Evolutionary conservation across 805 yeast species (phyloP), one percentile per base, ranked within the genome.

Genomic region (Torulaspora gathmanii): DNA sequence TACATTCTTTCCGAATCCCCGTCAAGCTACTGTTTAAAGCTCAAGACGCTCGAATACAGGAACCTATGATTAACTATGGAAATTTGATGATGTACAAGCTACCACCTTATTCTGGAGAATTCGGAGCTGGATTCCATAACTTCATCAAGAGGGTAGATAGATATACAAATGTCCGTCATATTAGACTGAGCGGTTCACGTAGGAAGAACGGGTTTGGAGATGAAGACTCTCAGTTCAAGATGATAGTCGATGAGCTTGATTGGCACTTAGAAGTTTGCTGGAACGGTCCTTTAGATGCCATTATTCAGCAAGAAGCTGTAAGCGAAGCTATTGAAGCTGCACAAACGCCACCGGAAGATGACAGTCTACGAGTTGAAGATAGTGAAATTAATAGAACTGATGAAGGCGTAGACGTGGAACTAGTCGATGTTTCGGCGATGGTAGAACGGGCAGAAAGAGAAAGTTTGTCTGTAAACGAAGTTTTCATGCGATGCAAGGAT

Each of bases 1-100:
- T 75, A 49, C 88, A 83, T 56, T 74, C 85, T 6, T 80, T 82
- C 55, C 78, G 79, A 40, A 76, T 90, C 15, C 91, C 95, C 0
- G 86, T 86, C 1, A 70, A 80, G 52, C 68, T 86, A 33, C 56
- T 85, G 45, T 75, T 79, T 46, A 71, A 70, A 50, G 75, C 72
- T 12, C 79, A 75, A 47, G 81, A 78, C 45, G 72, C 72, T 11
- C 58, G 72, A 39, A 68, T 79, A 8, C 67, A 71, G 15, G 93
- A 85, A 56, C 96, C 96, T 0, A 77, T 73, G 54, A 64, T 82
- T 36, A 70, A 71, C 35, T 67, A 68, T 42, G 73, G 81, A 40
- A 79, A 80, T 54, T 65, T 82, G 33, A 70, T 82, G 59, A 69
- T 86, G 72, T 71, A 73, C 52, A 64, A 60, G 37, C 38, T 72